A percentile compares a stretch with the other conserved stretches of the same genome.
phyloP scores from a whole-genome alignment of 1,139 yeast genomes.

The Candida smagusa region DNA sequence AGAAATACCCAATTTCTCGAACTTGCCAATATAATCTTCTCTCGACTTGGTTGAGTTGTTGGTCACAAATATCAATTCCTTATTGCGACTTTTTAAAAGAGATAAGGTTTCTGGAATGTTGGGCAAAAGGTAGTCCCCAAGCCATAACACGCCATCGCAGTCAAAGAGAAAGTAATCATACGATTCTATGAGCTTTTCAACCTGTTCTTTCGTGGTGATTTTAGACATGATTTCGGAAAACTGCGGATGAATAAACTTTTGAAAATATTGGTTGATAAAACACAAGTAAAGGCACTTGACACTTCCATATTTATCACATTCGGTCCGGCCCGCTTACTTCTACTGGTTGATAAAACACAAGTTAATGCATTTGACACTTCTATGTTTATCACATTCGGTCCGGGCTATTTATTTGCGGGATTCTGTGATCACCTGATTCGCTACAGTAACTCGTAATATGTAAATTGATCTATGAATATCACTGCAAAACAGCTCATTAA shows the following conservation, averaged over 20 bases:
- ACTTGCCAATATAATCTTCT: conserved; percentile 69
- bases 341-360: too few relatives aligned
- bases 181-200: conserved; percentile 20
- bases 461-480: too few relatives aligned
- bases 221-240: conserved; percentile 18
- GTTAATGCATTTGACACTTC: too few relatives aligned
- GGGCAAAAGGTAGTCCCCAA: conserved; percentile 46
- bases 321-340: too few relatives aligned
- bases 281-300: too few relatives aligned
- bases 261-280: too few relatives aligned
- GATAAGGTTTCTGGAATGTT: conserved; percentile 37
- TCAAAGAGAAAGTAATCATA: conserved; percentile 45
- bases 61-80: conserved; percentile 83
- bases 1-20: conserved; percentile 66
- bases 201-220: conserved; percentile 20
- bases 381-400: too few relatives aligned
- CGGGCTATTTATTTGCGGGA: too few relatives aligned
- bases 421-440: too few relatives aligned
- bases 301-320: too few relatives aligned
- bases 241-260: too few relatives aligned
- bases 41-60: conserved; percentile 94
- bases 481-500: conserved; percentile 8
- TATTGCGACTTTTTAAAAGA: conserved; percentile 34
- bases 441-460: too few relatives aligned
- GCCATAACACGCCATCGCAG: conserved; percentile 50